Evolutionary conservation across 106 monocot genomes (phyloP).

Genomic region (Dendrobium huoshanense): DNA sequence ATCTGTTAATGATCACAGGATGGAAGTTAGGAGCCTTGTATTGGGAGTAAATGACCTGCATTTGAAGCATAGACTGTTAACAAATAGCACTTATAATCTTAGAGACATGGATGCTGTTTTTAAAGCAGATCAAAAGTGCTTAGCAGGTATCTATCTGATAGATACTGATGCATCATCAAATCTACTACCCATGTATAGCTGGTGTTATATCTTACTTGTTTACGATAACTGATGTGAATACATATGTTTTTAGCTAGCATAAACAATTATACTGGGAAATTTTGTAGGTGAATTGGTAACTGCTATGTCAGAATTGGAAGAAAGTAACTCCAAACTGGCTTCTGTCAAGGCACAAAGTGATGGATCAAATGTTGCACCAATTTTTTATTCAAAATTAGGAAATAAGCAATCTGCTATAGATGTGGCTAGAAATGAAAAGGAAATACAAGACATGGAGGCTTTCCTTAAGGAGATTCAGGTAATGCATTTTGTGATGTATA

Average conservation of each 20-base stretch:
- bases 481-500: background rate
- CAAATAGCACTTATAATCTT: constrained; percentile 41
- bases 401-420: constrained; percentile 37
- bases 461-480: constrained; percentile 59
- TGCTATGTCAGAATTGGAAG: constrained; percentile 62
- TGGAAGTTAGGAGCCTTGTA: constrained; percentile 40
- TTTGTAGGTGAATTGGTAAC: constrained; percentile 63
- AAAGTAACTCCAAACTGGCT: constrained; percentile 51
- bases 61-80: constrained; percentile 44
- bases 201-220: background rate
- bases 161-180: background rate
- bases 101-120: constrained; percentile 39
- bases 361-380: constrained; percentile 36
- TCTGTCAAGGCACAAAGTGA: constrained; percentile 60
- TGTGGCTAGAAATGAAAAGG: constrained; percentile 61
- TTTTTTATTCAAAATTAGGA: constrained; percentile 56
- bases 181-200: background rate
- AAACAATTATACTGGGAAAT: constrained; percentile 3
- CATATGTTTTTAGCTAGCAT: background rate
- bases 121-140: constrained; percentile 59
- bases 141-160: constrained; percentile 42
- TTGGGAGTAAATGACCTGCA: constrained; percentile 46
- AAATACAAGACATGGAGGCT: constrained; percentile 65
- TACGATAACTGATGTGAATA: background rate
- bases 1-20: constrained; percentile 15